A percentile compares a stretch with the other conserved stretches of the same genome.
These are phyloP conservation scores for Cyberlindnera sargentensis DNA, from an alignment of 805 yeast genomes.

Conservation along the genomic window DNA sequence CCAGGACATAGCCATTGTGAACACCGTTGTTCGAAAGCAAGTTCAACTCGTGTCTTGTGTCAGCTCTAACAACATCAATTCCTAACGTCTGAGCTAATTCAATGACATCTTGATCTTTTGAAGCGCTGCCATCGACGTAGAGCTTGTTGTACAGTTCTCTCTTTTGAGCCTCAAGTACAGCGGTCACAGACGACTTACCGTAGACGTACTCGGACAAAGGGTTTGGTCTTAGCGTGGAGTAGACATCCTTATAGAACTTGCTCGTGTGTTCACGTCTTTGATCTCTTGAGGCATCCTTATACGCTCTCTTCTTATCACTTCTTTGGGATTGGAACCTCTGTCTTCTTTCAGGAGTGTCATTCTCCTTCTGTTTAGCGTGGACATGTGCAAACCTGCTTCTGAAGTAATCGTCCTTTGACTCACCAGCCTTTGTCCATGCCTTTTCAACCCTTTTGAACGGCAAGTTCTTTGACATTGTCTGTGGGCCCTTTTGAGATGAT, in stretches of 20 bases:
- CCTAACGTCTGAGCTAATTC: slow-evolving; percentile 35
- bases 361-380: slow-evolving; percentile 38
- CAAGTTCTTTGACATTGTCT: slow-evolving; percentile 36
- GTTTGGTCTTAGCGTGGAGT: slow-evolving; percentile 25
- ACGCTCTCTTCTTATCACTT: slow-evolving; percentile 8
- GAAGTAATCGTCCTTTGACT: slow-evolving; percentile 57
- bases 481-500: slow-evolving; percentile 2
- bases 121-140: slow-evolving; percentile 34
- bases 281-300: slow-evolving; percentile 2
- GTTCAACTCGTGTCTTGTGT: slow-evolving; percentile 44
- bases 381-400: slow-evolving; percentile 57
- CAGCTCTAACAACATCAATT: slow-evolving; percentile 11
- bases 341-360: slow-evolving; percentile 13
- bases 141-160: slow-evolving; percentile 48
- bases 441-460: slow-evolving; percentile 35
- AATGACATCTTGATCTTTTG: slow-evolving; percentile 35
- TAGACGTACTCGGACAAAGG: slow-evolving; percentile 62
- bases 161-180: slow-evolving; percentile 54
- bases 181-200: slow-evolving; percentile 69
- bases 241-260: slow-evolving; percentile 16
- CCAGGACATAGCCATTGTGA: slow-evolving; percentile 75
- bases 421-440: slow-evolving; percentile 63
- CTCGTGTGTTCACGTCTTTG: slow-evolving; percentile 14
- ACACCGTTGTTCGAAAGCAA: slow-evolving; percentile 57
- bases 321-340: slow-evolving; percentile 16